Percentiles rank a stretch among this genome's conserved stretches.
These are phyloP conservation scores for Trypanosoma vivax DNA, from an alignment of 208 protist species.

Conservation along the genomic window DNA sequence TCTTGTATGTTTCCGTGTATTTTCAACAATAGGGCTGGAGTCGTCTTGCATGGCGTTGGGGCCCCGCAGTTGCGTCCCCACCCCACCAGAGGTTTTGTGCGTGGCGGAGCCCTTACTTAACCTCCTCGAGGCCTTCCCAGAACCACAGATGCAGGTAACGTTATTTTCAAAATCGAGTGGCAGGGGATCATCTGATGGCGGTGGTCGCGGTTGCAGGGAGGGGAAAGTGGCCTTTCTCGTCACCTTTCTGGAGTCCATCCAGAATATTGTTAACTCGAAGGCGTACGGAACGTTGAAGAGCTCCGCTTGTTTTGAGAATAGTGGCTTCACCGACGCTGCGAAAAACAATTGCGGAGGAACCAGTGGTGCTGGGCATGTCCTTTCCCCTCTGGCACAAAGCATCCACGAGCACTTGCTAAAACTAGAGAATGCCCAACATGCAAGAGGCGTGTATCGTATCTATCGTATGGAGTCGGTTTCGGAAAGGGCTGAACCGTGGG, in stretches of 20 bases:
- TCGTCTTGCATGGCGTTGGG: slow-evolving; percentile 11
- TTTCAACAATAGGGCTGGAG: neutral
- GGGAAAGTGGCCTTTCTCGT: too few species aligned
- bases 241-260: slow-evolving; percentile 7
- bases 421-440: slow-evolving; percentile 8
- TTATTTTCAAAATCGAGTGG: neutral
- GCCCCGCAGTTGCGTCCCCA: neutral
- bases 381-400: slow-evolving; percentile 15
- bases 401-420: slow-evolving; percentile 10
- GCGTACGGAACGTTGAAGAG: slow-evolving; percentile 15
- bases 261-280: slow-evolving; percentile 8
- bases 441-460: slow-evolving; percentile 2
- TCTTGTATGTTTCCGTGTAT: slow-evolving; percentile 5
- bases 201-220: neutral
- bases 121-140: slow-evolving; percentile 18
- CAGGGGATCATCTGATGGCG: neutral
- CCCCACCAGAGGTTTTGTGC: slow-evolving; percentile 11
- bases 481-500: slow-evolving; percentile 15
- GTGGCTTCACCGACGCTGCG: too few species aligned
- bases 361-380: neutral
- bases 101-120: slow-evolving; percentile 14
- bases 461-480: neutral
- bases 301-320: too few species aligned
- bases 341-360: neutral
- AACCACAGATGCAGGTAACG: slow-evolving; percentile 14